Evolutionary conservation across 2,329 filamentous ascomycete species (phyloP), one percentile per base, ranked within the genome.

Genomic region (Penicillium decumbens): DNA sequence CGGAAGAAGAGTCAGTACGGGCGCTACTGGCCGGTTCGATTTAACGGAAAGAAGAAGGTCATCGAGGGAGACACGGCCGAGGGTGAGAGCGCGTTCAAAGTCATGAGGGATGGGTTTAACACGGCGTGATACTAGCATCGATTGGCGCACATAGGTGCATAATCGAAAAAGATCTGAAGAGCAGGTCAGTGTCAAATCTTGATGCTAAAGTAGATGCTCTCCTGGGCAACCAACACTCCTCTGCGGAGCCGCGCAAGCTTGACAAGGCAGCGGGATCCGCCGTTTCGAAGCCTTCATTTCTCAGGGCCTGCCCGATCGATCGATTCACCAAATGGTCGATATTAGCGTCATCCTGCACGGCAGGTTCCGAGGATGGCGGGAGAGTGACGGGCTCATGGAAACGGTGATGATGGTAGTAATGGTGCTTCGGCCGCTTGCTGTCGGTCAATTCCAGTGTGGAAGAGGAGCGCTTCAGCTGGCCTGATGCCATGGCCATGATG

Each of bases 71-170:
- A 72, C 39, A 13, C 50, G 58, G 37, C 61, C 55, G 50, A 61
- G 58, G 24, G 62, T 71, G 61, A 64, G 68, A 60, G 62, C 70
- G 32, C 76, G 69, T 49, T 80, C 75, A 63, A 84, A 84, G 65
- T 85, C 82, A 53, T 77, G 73, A 0, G 81, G 77, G 20, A 81
- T 77, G 1, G 81, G 78, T 40, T 75, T 72, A 8, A 71, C 75
- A 43, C 82, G 77, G 41, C 82, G 76, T 43, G 74, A 74, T 39
- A 75, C 74, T 35, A 73, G 66, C 82, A 85, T 85, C 5, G 80
- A 82, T 41, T 75, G 73, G 35, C 77, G 77, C 29, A 82, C 75
- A 51, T 77, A 72, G 27, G 73, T 71, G 32, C 80, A 71, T 53
- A 84, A 76, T 47, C 73, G 72, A 39, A 76, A 72, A 65, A 84